Base-by-base conservation (phyloP, 805 yeast species). In the Metschnikowia amazonensis region DNA sequence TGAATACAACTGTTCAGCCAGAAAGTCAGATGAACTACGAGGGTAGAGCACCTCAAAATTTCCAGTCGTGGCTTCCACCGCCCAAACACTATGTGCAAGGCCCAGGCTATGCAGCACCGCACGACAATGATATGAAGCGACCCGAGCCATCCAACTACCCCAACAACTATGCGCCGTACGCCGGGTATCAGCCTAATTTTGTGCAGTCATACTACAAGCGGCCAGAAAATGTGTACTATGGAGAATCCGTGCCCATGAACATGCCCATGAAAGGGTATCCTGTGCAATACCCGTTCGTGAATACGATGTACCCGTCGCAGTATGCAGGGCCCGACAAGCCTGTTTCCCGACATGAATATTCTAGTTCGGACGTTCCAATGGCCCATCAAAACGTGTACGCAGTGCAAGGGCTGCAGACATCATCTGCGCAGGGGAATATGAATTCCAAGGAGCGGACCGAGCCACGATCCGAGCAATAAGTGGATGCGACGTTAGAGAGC, bases 251-350 rank as follows among this genome's bases (percentile, higher is more conserved):
- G 36, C 14, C 21, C 5, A 42, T 45, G 45, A 36, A 36, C 13
- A 21, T 41, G 36, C 44, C 36, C 25, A 9, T 32, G 16, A 21
- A 34, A 18, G 34, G 35, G 20, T 30, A 29, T 13, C 42, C 40
- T 5, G 40, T 34, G n/a, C 47, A 34, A 25, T 45, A 40, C 24
- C 44, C 47, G 11, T 45, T 39, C n/a, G 32, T 45, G 42, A 30
- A 38, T 28, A 18, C 36, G 18, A 35, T 45, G 41, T 45, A 37
- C 41, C 25, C 41, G 4, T 18, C 27, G 10, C 41, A 14, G 18
- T 37, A 37, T n/a, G 9, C 38, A 3, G 38, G 38, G 29, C 38
- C 23, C 5, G 41, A 37, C 8, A 37, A 28, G 41, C 33, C 41
- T 5, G 25, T 29, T 6, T 33, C 18, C 13, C 32, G 41, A 33